Evolutionary conservation across 2,329 filamentous ascomycete genomes (phyloP).

Genomic region (Hypoxylon sp.): DNA sequence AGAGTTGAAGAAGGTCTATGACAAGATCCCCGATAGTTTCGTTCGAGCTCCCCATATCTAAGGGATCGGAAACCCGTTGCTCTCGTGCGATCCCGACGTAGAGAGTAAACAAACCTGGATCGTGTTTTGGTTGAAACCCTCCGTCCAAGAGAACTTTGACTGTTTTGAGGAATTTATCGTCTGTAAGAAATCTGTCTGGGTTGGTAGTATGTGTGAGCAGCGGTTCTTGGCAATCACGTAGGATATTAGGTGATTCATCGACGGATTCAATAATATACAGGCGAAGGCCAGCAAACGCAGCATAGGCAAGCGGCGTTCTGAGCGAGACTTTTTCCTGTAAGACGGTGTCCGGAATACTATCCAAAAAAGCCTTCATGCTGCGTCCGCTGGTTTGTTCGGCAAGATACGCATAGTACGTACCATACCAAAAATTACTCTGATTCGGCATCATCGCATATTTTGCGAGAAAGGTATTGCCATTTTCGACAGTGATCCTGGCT

Average conservation of each 20-base stretch:
- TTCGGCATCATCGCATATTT: slow-evolving; percentile 5
- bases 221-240: slow-evolving; percentile 4
- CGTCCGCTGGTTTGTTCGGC: slow-evolving; percentile 28
- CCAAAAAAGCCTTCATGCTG: slow-evolving; percentile 33
- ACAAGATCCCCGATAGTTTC: neutral
- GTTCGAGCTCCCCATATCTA: neutral
- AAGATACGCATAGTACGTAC: too few species aligned
- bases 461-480: slow-evolving; percentile 31
- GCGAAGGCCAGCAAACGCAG: slow-evolving; percentile 21
- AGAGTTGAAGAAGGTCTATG: neutral
- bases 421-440: neutral
- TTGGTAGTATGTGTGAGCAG: neutral
- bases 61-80: neutral
- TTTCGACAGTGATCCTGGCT: slow-evolving; percentile 29
- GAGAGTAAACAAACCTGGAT: too few species aligned
- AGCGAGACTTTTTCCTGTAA: neutral
- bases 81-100: neutral
- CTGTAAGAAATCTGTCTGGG: neutral
- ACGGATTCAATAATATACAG: slow-evolving; percentile 30
- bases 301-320: slow-evolving; percentile 18
- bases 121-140: slow-evolving; percentile 11
- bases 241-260: slow-evolving; percentile 8
- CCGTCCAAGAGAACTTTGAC: slow-evolving; percentile 16
- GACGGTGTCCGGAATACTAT: slow-evolving; percentile 10
- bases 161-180: slow-evolving; percentile 3